phyloP scores from a whole-genome alignment of 805 yeast species.

The Kurtzmaniella fragi region DNA sequence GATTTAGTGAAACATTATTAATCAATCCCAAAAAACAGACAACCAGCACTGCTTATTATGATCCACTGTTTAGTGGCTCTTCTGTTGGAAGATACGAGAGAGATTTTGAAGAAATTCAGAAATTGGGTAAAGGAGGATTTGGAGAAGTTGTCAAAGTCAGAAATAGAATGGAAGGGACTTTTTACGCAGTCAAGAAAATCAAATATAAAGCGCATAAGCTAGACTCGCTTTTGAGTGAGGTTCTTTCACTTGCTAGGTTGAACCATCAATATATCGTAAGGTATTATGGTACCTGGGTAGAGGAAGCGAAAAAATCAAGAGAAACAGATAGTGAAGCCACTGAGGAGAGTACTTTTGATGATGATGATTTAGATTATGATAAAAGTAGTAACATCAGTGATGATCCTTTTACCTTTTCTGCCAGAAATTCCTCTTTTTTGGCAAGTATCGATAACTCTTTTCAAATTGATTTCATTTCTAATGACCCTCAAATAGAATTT shows the following conservation, averaged over 20 bases:
- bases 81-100: constrained; percentile 68
- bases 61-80: background rate
- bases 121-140: constrained; percentile 90
- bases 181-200: constrained; percentile 90
- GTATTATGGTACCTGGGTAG: constrained; percentile 97
- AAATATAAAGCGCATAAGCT: constrained; percentile 76
- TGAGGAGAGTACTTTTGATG: constrained; percentile 15
- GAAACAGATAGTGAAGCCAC: constrained; percentile 18
- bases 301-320: constrained; percentile 46
- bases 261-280: constrained; percentile 96
- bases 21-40: background rate
- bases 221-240: constrained; percentile 82
- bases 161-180: constrained; percentile 88
- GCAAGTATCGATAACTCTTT: constrained; percentile 20
- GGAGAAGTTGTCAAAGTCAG: constrained; percentile 98
- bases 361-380: constrained; percentile 11
- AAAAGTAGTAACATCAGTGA: constrained; percentile 14
- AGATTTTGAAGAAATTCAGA: constrained; percentile 92
- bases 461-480: constrained; percentile 65
- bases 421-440: constrained; percentile 16
- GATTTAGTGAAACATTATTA: constrained; percentile 27
- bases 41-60: constrained; percentile 7
- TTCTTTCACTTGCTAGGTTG: constrained; percentile 81
- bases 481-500: constrained; percentile 54
- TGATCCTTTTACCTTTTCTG: constrained; percentile 13